Percentiles rank a stretch among this genome's conserved stretches.
These are phyloP conservation scores for Monosporascus sp. DNA, from an alignment of 2,329 filamentous ascomycete genomes.

Conservation along the genomic window DNA sequence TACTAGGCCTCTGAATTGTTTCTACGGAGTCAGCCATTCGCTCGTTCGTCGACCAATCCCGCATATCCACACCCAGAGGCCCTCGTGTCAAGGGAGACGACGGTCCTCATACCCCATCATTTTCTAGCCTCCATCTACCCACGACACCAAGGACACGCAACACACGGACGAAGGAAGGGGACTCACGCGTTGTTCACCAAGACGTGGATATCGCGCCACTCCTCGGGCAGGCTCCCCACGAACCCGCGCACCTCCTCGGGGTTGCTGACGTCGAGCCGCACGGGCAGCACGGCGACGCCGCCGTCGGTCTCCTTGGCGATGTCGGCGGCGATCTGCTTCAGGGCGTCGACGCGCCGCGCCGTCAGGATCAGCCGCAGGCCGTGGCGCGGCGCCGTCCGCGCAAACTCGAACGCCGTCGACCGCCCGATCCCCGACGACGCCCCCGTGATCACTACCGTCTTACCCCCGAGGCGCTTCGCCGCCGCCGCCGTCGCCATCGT, in stretches of 20 bases:
- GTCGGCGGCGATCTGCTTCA: constrained; percentile 71
- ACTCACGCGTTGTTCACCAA: constrained; percentile 94
- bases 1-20: constrained; percentile 66
- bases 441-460: constrained; percentile 87
- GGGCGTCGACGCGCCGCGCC: constrained; percentile 74
- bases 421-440: constrained; percentile 90
- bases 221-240: constrained; percentile 67
- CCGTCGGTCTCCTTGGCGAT: constrained; percentile 72
- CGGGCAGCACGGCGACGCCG: constrained; percentile 75
- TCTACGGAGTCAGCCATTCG: not conserved
- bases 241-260: constrained; percentile 69
- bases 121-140: too few species aligned
- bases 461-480: constrained; percentile 81
- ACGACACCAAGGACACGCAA: not conserved
- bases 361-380: constrained; percentile 82
- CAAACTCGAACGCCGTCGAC: constrained; percentile 84
- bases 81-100: too few species aligned
- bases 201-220: constrained; percentile 80
- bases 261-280: constrained; percentile 84
- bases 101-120: too few species aligned
- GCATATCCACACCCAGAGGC: not conserved
- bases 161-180: not conserved
- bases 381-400: constrained; percentile 72
- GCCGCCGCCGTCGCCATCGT: constrained; percentile 57
- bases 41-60: not conserved